Conservation (phyloP, 345 rosid genomes). For the Brassica rapa region DNA sequence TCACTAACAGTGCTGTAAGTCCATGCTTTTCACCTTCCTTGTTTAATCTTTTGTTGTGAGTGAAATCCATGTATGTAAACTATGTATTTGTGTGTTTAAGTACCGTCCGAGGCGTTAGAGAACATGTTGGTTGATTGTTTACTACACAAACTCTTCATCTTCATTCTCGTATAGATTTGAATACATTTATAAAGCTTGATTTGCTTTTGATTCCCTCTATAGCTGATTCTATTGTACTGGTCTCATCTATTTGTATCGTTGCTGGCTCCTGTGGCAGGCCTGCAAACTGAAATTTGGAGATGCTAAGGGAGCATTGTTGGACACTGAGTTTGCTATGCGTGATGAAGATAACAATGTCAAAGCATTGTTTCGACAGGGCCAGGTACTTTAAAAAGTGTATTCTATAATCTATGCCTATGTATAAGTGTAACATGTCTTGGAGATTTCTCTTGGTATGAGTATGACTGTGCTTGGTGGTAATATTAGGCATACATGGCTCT, state of each 20-base stretch:
- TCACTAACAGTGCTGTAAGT: constrained; percentile 90
- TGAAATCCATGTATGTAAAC: neutral
- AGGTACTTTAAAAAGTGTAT: constrained; percentile 52
- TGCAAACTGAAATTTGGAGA: constrained; percentile 85
- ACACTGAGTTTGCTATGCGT: constrained; percentile 87
- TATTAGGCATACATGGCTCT: constrained; percentile 90
- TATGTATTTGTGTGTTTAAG: neutral
- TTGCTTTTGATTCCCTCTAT: constrained; percentile 13
- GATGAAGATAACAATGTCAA: constrained; percentile 82
- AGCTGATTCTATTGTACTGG: neutral
- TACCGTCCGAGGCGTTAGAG: neutral
- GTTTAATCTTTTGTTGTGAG: constrained; percentile 1
- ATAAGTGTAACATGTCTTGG: neutral
- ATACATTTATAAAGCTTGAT: neutral
- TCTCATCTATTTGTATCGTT: constrained; percentile 7
- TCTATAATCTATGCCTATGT: constrained; percentile 1
- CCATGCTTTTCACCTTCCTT: neutral
- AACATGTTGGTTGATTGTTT: neutral
- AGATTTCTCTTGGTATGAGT: neutral
- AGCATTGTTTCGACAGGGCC: constrained; percentile 97
- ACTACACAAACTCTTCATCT: neutral
- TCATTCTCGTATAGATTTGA: neutral
- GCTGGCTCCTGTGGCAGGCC: constrained; percentile 53
- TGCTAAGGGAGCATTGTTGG: constrained; percentile 81
- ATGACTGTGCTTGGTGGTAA: neutral